A percentile compares a stretch with the other conserved stretches of the same genome.
Evolutionary conservation across 1,284 basidiomycete species (phyloP).

Genomic region (Cryptococcus sp.): DNA sequence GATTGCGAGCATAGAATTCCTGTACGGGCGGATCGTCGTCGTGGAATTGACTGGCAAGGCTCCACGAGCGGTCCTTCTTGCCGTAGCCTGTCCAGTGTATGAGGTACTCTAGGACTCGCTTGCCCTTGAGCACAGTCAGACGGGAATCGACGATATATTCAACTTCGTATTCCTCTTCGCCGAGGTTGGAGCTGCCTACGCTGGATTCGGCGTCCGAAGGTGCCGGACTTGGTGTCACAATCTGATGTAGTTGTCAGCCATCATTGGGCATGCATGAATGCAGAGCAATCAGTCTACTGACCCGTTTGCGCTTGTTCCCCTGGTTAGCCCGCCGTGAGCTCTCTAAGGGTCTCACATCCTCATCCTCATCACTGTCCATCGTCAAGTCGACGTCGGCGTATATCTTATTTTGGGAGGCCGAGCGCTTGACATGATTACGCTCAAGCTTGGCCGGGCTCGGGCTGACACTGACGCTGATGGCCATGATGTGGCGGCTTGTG

Average conservation of each 20-base stretch:
- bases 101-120: slow-evolving; percentile 35
- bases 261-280: not conserved
- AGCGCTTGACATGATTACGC: slow-evolving; percentile 8
- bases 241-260: slow-evolving; percentile 7
- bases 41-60: slow-evolving; percentile 38
- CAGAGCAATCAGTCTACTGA: slow-evolving; percentile 14
- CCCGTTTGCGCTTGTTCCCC: slow-evolving; percentile 25
- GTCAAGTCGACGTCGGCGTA: slow-evolving; percentile 35
- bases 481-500: too few relatives aligned
- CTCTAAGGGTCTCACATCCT: not conserved
- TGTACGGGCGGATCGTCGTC: slow-evolving; percentile 51
- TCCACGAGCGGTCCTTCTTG: slow-evolving; percentile 40
- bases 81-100: slow-evolving; percentile 46
- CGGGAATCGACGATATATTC: slow-evolving; percentile 47
- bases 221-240: not conserved
- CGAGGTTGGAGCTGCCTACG: slow-evolving; percentile 15
- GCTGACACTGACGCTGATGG: too few relatives aligned
- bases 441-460: too few relatives aligned
- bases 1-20: slow-evolving; percentile 35
- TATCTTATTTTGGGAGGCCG: slow-evolving; percentile 19
- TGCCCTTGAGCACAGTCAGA: slow-evolving; percentile 14
- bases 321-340: not conserved
- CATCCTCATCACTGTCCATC: slow-evolving; percentile 25
- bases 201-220: slow-evolving; percentile 1
- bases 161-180: slow-evolving; percentile 45